Conservation (phyloP, 805 yeast species). For the Wickerhamiella dianesei region DNA sequence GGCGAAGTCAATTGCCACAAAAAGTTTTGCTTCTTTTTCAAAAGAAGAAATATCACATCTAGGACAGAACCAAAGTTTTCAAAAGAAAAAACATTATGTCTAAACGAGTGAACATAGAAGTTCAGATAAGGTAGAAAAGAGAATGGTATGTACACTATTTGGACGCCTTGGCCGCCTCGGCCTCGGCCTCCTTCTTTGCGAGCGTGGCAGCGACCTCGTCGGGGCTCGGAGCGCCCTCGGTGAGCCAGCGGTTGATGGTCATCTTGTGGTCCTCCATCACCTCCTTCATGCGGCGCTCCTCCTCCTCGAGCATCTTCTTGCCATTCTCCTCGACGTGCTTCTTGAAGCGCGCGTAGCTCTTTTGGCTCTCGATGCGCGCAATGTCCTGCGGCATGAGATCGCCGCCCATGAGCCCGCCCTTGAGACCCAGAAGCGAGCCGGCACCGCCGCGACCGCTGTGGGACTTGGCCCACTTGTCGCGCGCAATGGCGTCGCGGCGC, state of each 20-base stretch:
- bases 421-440: slow-evolving; percentile 50
- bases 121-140: too few species aligned
- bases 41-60: too few species aligned
- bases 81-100: too few species aligned
- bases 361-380: slow-evolving; percentile 84
- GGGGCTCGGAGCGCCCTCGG: slow-evolving; percentile 40
- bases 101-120: too few species aligned
- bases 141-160: slow-evolving; percentile 12
- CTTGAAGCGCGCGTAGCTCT: slow-evolving; percentile 71
- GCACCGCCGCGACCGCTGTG: slow-evolving; percentile 27
- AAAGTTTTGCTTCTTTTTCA: too few species aligned
- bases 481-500: slow-evolving; percentile 59
- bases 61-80: too few species aligned
- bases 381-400: slow-evolving; percentile 76
- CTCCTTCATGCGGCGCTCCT: slow-evolving; percentile 42
- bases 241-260: slow-evolving; percentile 71
- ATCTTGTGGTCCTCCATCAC: slow-evolving; percentile 70
- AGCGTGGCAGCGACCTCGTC: slow-evolving; percentile 24
- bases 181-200: slow-evolving; percentile 11
- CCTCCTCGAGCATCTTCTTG: slow-evolving; percentile 36
- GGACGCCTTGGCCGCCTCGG: slow-evolving; percentile 6
- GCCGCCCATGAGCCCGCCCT: slow-evolving; percentile 28
- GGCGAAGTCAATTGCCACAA: too few species aligned
- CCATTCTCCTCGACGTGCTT: slow-evolving; percentile 76
- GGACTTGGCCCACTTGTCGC: slow-evolving; percentile 37